Percentiles rank a stretch among this genome's conserved stretches.
These are phyloP conservation scores for Tremellales sp. DNA, from an alignment of 1,284 basidiomycete species.

Conservation along the genomic window DNA sequence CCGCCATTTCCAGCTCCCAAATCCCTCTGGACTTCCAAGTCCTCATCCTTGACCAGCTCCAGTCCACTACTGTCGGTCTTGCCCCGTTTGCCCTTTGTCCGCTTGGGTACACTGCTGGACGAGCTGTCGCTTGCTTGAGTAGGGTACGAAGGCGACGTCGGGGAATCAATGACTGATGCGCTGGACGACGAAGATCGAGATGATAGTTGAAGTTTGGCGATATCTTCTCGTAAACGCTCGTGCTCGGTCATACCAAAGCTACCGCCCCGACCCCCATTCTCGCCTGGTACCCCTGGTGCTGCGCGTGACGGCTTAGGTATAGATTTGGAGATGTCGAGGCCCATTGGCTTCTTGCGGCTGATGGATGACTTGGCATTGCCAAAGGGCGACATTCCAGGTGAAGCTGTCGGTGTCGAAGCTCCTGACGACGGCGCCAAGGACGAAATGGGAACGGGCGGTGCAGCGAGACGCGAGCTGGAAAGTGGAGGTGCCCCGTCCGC, in stretches of 20 bases:
- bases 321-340: conserved; percentile 42
- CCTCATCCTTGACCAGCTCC: conserved; percentile 71
- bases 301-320: conserved; percentile 35
- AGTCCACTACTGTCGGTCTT: conserved; percentile 63
- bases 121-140: conserved; percentile 6
- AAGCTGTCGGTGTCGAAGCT: not conserved
- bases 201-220: conserved; percentile 54
- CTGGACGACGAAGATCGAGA: conserved; percentile 55
- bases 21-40: conserved; percentile 78
- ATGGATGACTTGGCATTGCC: conserved; percentile 34
- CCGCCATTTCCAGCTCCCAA: conserved; percentile 97
- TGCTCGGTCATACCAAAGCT: conserved; percentile 45
- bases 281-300: conserved; percentile 24
- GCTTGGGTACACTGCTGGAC: conserved; percentile 8
- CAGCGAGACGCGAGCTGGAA: not conserved
- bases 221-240: conserved; percentile 48
- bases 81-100: conserved; percentile 19
- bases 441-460: not conserved
- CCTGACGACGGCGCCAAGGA: not conserved
- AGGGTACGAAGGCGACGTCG: conserved; percentile 12
- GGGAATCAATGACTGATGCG: conserved; percentile 13
- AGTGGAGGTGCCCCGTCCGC: not conserved
- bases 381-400: conserved; percentile 9
- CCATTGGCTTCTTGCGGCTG: conserved; percentile 44
- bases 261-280: conserved; percentile 9